Evolutionary conservation across 495 filamentous ascomycete species (phyloP), one percentile per base, ranked within the genome.

Genomic region (Lasiosphaeria ovina): DNA sequence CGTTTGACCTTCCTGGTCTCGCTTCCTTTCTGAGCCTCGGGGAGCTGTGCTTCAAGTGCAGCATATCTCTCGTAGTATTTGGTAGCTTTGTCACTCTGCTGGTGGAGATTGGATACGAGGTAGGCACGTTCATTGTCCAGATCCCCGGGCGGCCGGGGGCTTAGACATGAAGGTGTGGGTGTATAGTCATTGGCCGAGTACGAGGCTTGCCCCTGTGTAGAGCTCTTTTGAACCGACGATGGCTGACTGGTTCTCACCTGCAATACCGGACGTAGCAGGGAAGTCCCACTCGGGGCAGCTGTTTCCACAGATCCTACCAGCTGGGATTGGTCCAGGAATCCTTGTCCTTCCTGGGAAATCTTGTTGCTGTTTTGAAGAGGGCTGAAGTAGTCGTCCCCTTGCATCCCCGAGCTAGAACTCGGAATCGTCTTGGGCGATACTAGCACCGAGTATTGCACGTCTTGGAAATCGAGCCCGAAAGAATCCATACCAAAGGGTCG

Each of bases 111-210:
- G 31, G 69, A 60, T 2, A 74, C 44, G 11, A 81, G 76, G 60
- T 76, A 79, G 1, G 66, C 24, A 1, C 72, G 67, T 57, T 83
- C 78, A 8, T 62, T 58, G 55, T 78, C 65, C 1, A 80, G 64
- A 8, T 76, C 70, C 9, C 65, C 58, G 36, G 78, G 66, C 1
- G 74, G 65, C 6, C 72, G 70, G 14, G 74, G 70, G 32, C 65
- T 55, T 17, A 73, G 54, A 40, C 55, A 54, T 17, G 69, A 64
- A 14, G 54, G 59, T 1, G 54, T 44, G 4, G 35, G 49, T n/a
- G 34, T 32, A 40, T 48, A 63, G 35, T 4, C 31, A 24, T 33
- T 51, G 2, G 17, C 17, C 16, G 53, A 9, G 48, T 7, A n/a
- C 36, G 45, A 31, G 49, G 0, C 12, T 5, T n/a, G 44, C 44